Conservation (phyloP, 495 filamentous ascomycete genomes). For the Xylaria intraflava region DNA sequence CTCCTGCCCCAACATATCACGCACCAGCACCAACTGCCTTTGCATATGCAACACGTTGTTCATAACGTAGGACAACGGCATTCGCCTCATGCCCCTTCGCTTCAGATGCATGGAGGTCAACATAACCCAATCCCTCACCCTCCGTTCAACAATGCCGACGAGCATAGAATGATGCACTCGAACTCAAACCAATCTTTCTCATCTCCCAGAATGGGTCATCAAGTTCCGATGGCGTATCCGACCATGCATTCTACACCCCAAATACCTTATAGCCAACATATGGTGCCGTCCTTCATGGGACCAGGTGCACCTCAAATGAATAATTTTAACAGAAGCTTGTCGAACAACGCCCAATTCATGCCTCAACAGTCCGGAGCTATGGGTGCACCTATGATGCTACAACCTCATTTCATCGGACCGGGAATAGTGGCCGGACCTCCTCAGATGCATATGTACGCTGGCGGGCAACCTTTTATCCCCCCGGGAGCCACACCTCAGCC, state of each 20-base stretch:
- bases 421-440: conserved; percentile 56
- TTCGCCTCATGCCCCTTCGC: conserved; percentile 54
- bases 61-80: conserved; percentile 45
- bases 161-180: conserved; percentile 80
- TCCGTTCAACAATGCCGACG: conserved; percentile 62
- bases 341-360: conserved; percentile 58
- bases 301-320: conserved; percentile 55
- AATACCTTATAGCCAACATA: conserved; percentile 63
- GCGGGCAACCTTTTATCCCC: conserved; percentile 55
- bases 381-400: conserved; percentile 73
- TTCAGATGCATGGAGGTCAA: conserved; percentile 57
- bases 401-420: conserved; percentile 54
- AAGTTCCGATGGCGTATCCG: conserved; percentile 61
- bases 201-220: conserved; percentile 65
- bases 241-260: conserved; percentile 63
- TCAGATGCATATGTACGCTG: conserved; percentile 67
- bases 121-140: conserved; percentile 54
- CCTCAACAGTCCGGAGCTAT: conserved; percentile 58
- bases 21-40: conserved; percentile 71
- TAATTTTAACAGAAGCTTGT: conserved; percentile 44
- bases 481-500: conserved; percentile 54
- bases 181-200: conserved; percentile 69
- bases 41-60: conserved; percentile 51
- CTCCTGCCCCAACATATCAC: conserved; percentile 50
- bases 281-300: conserved; percentile 63